These are phyloP conservation scores for Salvia sclarea DNA, from an alignment of 305 asterid species.

Conservation along the genomic window DNA sequence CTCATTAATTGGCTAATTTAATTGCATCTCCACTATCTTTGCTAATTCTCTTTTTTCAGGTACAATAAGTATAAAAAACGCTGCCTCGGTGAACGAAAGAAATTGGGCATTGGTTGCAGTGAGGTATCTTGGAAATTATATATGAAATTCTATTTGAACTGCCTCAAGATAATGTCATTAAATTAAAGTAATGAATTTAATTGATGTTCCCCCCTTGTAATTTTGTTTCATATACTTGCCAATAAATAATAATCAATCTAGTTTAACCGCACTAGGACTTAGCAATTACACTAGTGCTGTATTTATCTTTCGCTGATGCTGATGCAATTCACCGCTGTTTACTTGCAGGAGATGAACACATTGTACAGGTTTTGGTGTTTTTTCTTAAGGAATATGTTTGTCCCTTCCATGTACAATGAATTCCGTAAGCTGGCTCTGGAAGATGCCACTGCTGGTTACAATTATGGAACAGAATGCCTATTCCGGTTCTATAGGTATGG, in stretches of 20 bases:
- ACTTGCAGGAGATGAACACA: constrained; percentile 92
- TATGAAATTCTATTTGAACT: constrained; percentile 18
- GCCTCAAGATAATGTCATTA: background rate
- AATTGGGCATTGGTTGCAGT: constrained; percentile 57
- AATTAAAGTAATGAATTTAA: constrained; percentile 2
- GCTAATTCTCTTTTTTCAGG: constrained; percentile 43
- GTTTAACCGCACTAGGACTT: background rate
- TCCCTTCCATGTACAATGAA: constrained; percentile 77
- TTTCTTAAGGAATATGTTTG: constrained; percentile 68
- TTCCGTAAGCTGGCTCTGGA: constrained; percentile 74
- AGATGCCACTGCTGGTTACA: constrained; percentile 81
- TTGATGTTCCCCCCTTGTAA: background rate
- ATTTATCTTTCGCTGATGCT: constrained; percentile 15
- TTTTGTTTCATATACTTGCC: constrained; percentile 4
- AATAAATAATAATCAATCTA: background rate
- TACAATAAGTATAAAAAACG: constrained; percentile 67
- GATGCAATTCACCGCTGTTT: constrained; percentile 25
- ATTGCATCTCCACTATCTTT: constrained; percentile 4
- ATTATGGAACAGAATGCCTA: constrained; percentile 81
- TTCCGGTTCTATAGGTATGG: constrained; percentile 84
- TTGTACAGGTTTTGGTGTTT: constrained; percentile 89
- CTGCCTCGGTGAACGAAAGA: constrained; percentile 50
- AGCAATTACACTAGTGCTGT: background rate
- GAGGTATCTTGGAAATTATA: constrained; percentile 38
- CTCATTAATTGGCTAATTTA: constrained; percentile 14